phyloP scores from a whole-genome alignment of 2,329 filamentous ascomycete species.

The Aspergillus phoenicis region DNA sequence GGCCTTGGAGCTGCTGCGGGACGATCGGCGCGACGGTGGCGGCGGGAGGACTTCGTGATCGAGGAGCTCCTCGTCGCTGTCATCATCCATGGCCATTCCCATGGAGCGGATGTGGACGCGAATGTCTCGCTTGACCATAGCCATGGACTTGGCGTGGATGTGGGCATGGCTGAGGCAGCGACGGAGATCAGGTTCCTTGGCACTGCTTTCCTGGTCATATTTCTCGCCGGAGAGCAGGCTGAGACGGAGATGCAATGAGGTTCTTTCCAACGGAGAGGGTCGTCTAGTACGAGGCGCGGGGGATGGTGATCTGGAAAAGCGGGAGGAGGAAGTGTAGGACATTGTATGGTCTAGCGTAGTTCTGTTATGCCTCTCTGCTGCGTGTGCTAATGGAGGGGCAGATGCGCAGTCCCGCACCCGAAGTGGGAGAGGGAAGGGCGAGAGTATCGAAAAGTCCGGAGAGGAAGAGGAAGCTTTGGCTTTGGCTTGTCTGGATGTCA shows the following conservation, averaged over 20 bases:
- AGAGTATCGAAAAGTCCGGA: background rate
- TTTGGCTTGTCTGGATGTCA: background rate
- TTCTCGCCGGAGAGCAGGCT: conserved; percentile 9
- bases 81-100: conserved; percentile 7
- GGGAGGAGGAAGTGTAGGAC: conserved; percentile 6
- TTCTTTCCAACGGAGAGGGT: conserved; percentile 2
- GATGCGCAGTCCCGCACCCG: conserved; percentile 5
- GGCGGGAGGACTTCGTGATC: background rate
- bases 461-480: background rate
- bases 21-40: background rate
- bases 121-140: conserved; percentile 10
- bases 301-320: conserved; percentile 4
- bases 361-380: background rate
- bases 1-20: conserved; percentile 5
- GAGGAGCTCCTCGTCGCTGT: conserved; percentile 1
- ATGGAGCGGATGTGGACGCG: conserved; percentile 11
- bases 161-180: conserved; percentile 8
- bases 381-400: background rate
- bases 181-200: conserved; percentile 7
- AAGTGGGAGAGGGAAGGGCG: conserved; percentile 1
- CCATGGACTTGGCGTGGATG: conserved; percentile 9
- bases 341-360: background rate
- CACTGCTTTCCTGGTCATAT: conserved; percentile 9
- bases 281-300: background rate
- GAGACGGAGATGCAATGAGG: conserved; percentile 7